Conservation (phyloP, 2,329 filamentous ascomycete species). For the Orbilia quercus region DNA sequence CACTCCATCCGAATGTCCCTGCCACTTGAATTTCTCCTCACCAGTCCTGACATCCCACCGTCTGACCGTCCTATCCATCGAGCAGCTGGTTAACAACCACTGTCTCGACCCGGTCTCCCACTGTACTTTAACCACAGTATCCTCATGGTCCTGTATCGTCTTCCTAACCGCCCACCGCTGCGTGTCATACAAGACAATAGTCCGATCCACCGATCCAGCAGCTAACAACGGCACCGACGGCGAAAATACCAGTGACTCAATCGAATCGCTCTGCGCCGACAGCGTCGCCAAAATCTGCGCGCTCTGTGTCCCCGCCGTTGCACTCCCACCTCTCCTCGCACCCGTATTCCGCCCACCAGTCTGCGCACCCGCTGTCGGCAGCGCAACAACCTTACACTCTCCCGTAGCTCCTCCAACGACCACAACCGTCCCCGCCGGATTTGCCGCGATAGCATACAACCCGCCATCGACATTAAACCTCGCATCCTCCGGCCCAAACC, state of each 20-base stretch:
- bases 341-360: slow-evolving; percentile 61
- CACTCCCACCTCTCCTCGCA: slow-evolving; percentile 63
- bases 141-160: slow-evolving; percentile 86
- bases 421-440: slow-evolving; percentile 80
- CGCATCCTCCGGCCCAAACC: slow-evolving; percentile 82
- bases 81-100: slow-evolving; percentile 85
- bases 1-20: slow-evolving; percentile 76
- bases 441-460: slow-evolving; percentile 85
- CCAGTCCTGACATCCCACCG: slow-evolving; percentile 86
- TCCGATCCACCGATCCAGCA: slow-evolving; percentile 77
- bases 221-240: slow-evolving; percentile 69
- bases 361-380: slow-evolving; percentile 71
- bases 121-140: slow-evolving; percentile 90
- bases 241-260: slow-evolving; percentile 80
- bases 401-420: slow-evolving; percentile 90
- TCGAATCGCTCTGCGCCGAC: slow-evolving; percentile 79
- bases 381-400: slow-evolving; percentile 82
- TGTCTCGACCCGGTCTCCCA: slow-evolving; percentile 74
- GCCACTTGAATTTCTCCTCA: slow-evolving; percentile 83
- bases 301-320: slow-evolving; percentile 65
- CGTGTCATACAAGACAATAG: slow-evolving; percentile 86
- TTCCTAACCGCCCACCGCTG: slow-evolving; percentile 83
- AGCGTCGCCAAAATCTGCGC: slow-evolving; percentile 84
- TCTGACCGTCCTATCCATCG: slow-evolving; percentile 90
- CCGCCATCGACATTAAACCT: slow-evolving; percentile 92